These are phyloP conservation scores for Neoboletus magnificus DNA, from an alignment of 768 basidiomycete species.

Conservation along the genomic window DNA sequence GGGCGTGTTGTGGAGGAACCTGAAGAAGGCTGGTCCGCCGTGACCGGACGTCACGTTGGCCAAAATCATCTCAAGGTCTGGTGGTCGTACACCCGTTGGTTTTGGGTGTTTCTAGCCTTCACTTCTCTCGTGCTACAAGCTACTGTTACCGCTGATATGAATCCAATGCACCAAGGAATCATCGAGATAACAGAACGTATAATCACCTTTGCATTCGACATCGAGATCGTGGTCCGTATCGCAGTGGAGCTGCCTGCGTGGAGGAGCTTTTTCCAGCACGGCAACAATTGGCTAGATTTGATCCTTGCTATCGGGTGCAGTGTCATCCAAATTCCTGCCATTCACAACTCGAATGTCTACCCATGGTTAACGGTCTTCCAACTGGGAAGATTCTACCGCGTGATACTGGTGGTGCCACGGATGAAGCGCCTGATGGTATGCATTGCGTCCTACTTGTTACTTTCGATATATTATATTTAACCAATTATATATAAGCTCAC, in stretches of 20 bases:
- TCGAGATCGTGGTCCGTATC: slow-evolving; percentile 81
- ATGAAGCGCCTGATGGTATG: slow-evolving; percentile 84
- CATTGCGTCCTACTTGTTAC: neutral
- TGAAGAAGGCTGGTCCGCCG: slow-evolving; percentile 60
- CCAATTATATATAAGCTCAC: slow-evolving; percentile 50
- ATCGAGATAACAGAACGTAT: slow-evolving; percentile 67
- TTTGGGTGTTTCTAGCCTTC: slow-evolving; percentile 76
- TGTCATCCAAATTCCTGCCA: slow-evolving; percentile 81
- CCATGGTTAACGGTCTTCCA: slow-evolving; percentile 91
- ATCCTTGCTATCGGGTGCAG: slow-evolving; percentile 70
- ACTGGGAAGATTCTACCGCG: slow-evolving; percentile 83
- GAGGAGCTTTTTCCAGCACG: slow-evolving; percentile 65
- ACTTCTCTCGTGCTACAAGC: slow-evolving; percentile 72
- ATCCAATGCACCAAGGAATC: slow-evolving; percentile 41
- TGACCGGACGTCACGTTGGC: slow-evolving; percentile 41
- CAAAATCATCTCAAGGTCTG: slow-evolving; percentile 52
- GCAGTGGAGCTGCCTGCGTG: slow-evolving; percentile 75
- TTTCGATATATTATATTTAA: slow-evolving; percentile 5
- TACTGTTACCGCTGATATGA: slow-evolving; percentile 53
- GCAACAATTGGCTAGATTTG: slow-evolving; percentile 70
- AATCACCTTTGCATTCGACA: slow-evolving; percentile 80
- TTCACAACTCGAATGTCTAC: slow-evolving; percentile 62
- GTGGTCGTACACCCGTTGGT: slow-evolving; percentile 59
- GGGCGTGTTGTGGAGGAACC: slow-evolving; percentile 47
- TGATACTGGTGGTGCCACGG: slow-evolving; percentile 84